Evolutionary conservation across 169 alveolate species (phyloP).

Genomic region (Plasmodium gaboni): DNA sequence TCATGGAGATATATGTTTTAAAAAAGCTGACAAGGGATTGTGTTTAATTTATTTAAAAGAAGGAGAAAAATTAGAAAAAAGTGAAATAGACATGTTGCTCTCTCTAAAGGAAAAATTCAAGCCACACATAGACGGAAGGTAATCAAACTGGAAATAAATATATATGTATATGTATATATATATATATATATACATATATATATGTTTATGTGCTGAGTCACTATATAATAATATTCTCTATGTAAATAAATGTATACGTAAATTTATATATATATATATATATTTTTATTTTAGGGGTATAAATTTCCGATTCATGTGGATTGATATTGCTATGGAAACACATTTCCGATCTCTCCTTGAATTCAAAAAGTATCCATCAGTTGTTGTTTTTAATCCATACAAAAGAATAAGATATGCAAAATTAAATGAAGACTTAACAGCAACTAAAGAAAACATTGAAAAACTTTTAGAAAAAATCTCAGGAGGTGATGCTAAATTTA

Average conservation of each 20-base stretch:
- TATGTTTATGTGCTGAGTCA: background rate
- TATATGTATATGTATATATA: background rate
- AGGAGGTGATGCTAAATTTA: constrained; percentile 90
- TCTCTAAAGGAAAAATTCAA: constrained; percentile 86
- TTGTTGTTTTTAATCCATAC: constrained; percentile 88
- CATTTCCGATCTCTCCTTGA: constrained; percentile 85
- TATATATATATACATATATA: background rate
- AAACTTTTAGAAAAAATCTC: constrained; percentile 88
- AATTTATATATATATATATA: background rate
- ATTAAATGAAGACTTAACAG: constrained; percentile 82
- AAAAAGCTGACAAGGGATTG: constrained; percentile 83
- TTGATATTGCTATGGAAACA: constrained; percentile 85
- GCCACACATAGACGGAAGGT: constrained; percentile 87
- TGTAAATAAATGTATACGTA: background rate
- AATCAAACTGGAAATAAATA: background rate
- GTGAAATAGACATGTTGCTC: constrained; percentile 87
- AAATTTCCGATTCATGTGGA: constrained; percentile 91
- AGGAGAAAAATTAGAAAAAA: constrained; percentile 80
- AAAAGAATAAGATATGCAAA: constrained; percentile 86
- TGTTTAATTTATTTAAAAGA: constrained; percentile 88
- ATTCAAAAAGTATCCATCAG: constrained; percentile 85
- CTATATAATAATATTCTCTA: background rate
- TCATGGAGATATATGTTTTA: constrained; percentile 90
- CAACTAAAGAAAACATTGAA: constrained; percentile 83
- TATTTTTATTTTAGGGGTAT: constrained; percentile 78